phyloP scores from a whole-genome alignment of 257 asterid species.

The Henckelia pumila region DNA sequence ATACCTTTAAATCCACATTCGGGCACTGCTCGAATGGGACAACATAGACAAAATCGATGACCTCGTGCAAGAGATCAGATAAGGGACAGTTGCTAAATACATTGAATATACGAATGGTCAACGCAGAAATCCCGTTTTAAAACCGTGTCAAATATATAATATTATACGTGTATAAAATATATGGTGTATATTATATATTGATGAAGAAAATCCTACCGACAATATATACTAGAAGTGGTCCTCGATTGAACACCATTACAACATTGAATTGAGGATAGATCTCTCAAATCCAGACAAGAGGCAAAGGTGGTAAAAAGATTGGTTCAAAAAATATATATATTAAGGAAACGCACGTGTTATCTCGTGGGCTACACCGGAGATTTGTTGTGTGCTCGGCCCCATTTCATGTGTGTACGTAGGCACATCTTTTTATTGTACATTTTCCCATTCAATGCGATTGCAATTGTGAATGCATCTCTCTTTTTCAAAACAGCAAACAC shows the following conservation, averaged over 20 bases:
- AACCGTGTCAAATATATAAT: too few relatives aligned
- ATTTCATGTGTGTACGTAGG: background rate
- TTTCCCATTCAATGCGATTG: background rate
- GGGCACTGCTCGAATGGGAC: too few relatives aligned
- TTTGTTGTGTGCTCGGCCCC: background rate
- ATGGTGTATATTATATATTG: too few relatives aligned
- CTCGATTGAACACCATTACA: background rate
- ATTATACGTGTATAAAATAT: too few relatives aligned
- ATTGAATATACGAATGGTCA: too few relatives aligned
- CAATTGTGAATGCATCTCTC: background rate
- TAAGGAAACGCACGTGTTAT: background rate
- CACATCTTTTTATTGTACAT: background rate
- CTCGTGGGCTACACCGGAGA: background rate
- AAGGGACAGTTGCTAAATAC: too few relatives aligned
- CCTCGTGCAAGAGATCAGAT: too few relatives aligned
- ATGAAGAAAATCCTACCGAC: background rate
- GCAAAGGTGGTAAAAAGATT: background rate
- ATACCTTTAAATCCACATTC: too few relatives aligned
- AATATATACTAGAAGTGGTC: background rate
- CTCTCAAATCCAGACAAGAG: background rate
- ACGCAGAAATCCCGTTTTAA: too few relatives aligned
- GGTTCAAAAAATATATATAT: background rate
- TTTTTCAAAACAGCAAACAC: background rate
- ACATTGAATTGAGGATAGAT: background rate
- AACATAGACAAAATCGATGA: too few relatives aligned